Evolutionary conservation across 1,284 basidiomycete species (phyloP).

Genomic region (Violaceomyces palustris): DNA sequence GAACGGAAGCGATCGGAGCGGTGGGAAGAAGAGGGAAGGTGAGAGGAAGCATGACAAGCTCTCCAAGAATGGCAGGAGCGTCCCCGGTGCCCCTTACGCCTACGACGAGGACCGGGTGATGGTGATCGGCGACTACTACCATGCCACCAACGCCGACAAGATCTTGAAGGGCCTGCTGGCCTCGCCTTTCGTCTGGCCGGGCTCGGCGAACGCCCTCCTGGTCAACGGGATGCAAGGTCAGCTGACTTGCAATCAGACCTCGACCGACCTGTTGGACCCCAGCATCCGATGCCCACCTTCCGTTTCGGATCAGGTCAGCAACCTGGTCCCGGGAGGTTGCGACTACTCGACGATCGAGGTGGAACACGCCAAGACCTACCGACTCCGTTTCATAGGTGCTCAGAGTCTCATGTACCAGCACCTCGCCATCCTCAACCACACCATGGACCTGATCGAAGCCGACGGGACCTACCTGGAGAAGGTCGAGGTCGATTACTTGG

Average conservation of each 20-base stretch:
- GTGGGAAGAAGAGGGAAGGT: too few species aligned
- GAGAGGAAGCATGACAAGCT: too few species aligned
- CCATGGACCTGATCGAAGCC: slow-evolving; percentile 33
- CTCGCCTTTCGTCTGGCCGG: slow-evolving; percentile 39
- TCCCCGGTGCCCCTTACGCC: slow-evolving; percentile 4
- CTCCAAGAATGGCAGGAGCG: slow-evolving; percentile 1
- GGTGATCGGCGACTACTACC: slow-evolving; percentile 30
- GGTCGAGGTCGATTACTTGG: slow-evolving; percentile 10
- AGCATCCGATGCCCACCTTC: neutral
- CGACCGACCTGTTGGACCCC: slow-evolving; percentile 1
- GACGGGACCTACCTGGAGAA: slow-evolving; percentile 33
- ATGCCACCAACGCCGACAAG: slow-evolving; percentile 1
- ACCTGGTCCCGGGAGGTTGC: too few species aligned
- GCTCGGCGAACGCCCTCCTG: slow-evolving; percentile 21
- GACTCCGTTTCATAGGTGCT: slow-evolving; percentile 24
- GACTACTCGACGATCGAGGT: slow-evolving; percentile 15
- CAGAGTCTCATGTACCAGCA: slow-evolving; percentile 16
- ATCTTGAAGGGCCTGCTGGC: slow-evolving; percentile 11
- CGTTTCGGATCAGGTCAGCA: neutral
- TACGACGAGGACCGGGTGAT: slow-evolving; percentile 26
- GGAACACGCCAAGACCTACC: slow-evolving; percentile 27
- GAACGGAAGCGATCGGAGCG: too few species aligned
- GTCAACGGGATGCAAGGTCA: slow-evolving; percentile 43
- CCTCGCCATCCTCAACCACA: slow-evolving; percentile 9
- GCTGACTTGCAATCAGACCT: slow-evolving; percentile 16